Conservation (phyloP, 2,329 filamentous ascomycete genomes). For the Xylariomycetidae sp. region DNA sequence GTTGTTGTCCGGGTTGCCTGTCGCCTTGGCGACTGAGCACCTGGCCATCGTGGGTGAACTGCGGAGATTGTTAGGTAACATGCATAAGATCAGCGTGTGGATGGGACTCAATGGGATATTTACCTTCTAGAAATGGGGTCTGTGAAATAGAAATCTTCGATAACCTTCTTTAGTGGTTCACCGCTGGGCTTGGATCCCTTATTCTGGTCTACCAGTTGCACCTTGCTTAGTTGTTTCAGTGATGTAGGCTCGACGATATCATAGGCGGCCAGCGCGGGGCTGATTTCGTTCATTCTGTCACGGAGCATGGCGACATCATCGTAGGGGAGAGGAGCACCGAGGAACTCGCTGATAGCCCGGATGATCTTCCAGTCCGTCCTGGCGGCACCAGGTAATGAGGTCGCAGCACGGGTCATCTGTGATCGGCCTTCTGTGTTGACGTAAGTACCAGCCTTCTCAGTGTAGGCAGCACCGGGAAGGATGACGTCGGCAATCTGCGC, state of each 20-base stretch:
- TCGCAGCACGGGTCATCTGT: conserved; percentile 88
- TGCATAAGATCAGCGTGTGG: conserved; percentile 12
- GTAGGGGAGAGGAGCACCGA: conserved; percentile 82
- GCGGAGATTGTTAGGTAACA: conserved; percentile 9
- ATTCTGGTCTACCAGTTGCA: conserved; percentile 94
- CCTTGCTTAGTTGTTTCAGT: conserved; percentile 74
- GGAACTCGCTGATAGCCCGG: conserved; percentile 85
- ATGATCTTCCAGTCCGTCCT: conserved; percentile 99
- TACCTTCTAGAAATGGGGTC: conserved; percentile 95
- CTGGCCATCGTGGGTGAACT: conserved; percentile 98
- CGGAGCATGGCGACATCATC: conserved; percentile 86
- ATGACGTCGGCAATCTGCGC: conserved; percentile 91
- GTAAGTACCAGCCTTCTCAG: conserved; percentile 93
- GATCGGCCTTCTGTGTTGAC: conserved; percentile 97
- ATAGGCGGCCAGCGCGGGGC: conserved; percentile 82
- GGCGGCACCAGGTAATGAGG: conserved; percentile 80
- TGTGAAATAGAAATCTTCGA: conserved; percentile 98
- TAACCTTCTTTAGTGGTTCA: conserved; percentile 74
- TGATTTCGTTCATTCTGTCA: conserved; percentile 93
- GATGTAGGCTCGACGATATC: conserved; percentile 83
- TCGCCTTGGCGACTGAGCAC: conserved; percentile 88
- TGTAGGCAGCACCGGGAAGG: conserved; percentile 91
- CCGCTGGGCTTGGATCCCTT: conserved; percentile 74
- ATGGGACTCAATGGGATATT: conserved; percentile 28
- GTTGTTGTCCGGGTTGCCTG: conserved; percentile 72